phyloP scores from a whole-genome alignment of 345 rosid species.

The Adansonia digitata region DNA sequence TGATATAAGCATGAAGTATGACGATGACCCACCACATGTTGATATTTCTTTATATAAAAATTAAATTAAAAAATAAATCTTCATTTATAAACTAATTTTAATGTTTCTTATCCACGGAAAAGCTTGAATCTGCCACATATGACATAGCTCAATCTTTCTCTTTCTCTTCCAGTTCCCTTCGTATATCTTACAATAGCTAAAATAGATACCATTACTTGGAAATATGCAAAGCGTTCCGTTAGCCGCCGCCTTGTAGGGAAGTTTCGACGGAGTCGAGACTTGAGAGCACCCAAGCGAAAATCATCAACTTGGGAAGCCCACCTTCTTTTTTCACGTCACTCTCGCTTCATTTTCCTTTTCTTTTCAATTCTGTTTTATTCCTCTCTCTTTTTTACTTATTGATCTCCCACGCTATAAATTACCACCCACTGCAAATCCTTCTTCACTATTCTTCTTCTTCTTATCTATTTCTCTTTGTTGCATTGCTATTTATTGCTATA shows the following conservation, averaged over 20 bases:
- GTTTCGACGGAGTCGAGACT: too few relatives aligned
- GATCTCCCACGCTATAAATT: conserved; percentile 21
- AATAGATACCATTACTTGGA: conserved; percentile 33
- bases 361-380: neutral
- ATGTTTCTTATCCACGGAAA: neutral
- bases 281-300: conserved; percentile 9
- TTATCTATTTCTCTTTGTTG: neutral
- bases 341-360: neutral
- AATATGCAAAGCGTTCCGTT: conserved; percentile 19
- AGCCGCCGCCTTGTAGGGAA: conserved; percentile 29
- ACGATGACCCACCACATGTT: conserved; percentile 17
- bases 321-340: conserved; percentile 53
- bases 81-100: neutral
- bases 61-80: neutral
- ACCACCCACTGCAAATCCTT: conserved; percentile 19
- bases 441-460: conserved; percentile 12
- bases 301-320: conserved; percentile 7
- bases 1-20: conserved; percentile 69
- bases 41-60: neutral
- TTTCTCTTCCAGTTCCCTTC: neutral
- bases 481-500: too few relatives aligned
- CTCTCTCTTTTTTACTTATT: conserved; percentile 8
- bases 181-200: conserved; percentile 8
- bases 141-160: neutral
- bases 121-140: too few relatives aligned